Conservation (phyloP, 768 basidiomycete genomes). For the Trametes sanguinea region DNA sequence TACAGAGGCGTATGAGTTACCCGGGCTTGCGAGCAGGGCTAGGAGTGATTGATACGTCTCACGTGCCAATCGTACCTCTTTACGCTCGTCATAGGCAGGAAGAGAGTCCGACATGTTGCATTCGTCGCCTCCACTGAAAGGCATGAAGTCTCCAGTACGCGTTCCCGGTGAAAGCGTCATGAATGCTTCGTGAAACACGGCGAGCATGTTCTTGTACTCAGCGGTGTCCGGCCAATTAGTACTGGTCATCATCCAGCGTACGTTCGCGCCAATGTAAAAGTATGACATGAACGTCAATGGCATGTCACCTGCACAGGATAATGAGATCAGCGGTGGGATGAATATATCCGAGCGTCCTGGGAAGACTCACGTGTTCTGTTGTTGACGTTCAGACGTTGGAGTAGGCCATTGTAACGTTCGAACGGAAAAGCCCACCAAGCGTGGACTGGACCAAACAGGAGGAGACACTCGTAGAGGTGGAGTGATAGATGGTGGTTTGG, state of each 20-base stretch:
- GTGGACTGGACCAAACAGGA: slow-evolving; percentile 34
- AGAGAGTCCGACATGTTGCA: too few species aligned
- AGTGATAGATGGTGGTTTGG: slow-evolving; percentile 38
- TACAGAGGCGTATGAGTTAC: too few species aligned
- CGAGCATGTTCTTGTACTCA: not conserved
- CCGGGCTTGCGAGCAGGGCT: too few species aligned
- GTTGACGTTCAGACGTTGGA: slow-evolving; percentile 33
- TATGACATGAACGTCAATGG: slow-evolving; percentile 6
- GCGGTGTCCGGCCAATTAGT: not conserved
- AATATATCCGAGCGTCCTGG: too few species aligned
- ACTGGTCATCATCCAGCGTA: not conserved
- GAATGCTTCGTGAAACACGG: not conserved
- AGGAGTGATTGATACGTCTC: too few species aligned
- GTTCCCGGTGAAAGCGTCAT: not conserved
- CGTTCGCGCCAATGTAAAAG: slow-evolving; percentile 3
- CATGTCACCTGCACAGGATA: not conserved
- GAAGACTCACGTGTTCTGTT: slow-evolving; percentile 1
- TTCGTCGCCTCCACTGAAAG: too few species aligned
- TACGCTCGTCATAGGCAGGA: too few species aligned
- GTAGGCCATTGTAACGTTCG: slow-evolving; percentile 33
- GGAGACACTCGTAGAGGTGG: slow-evolving; percentile 34
- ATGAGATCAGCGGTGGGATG: not conserved
- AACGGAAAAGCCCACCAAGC: slow-evolving; percentile 31
- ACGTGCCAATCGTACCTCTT: too few species aligned
- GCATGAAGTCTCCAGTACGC: too few species aligned